These are phyloP conservation scores for Monilinia aucupariae DNA, from an alignment of 2,329 filamentous ascomycete genomes.

Conservation along the genomic window DNA sequence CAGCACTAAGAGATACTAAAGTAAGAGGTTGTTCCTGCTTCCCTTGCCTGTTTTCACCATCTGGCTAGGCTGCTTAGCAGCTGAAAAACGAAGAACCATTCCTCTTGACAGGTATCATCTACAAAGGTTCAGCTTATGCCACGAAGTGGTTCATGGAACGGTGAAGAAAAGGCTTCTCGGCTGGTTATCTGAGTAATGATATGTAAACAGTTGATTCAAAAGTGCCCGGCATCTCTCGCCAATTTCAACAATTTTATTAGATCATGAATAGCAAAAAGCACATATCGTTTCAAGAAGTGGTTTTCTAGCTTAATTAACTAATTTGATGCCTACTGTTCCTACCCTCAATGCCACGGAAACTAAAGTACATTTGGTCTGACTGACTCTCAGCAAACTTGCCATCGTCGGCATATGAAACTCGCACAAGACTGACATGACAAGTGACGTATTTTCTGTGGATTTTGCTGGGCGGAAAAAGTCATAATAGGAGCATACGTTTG, in stretches of 20 bases:
- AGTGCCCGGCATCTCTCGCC: not conserved
- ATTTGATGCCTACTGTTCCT: not conserved
- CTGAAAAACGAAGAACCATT: not conserved
- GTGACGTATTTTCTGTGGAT: not conserved
- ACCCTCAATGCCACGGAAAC: constrained; percentile 3
- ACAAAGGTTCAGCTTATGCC: too few relatives aligned
- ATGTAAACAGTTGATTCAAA: not conserved
- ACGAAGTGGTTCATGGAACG: not conserved
- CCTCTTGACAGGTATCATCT: not conserved
- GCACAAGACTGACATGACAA: constrained; percentile 6
- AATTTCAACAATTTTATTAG: not conserved
- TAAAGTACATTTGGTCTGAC: constrained; percentile 5
- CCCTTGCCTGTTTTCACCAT: not conserved
- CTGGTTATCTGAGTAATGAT: not conserved
- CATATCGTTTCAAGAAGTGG: not conserved
- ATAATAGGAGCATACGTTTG: not conserved
- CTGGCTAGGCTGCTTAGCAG: not conserved
- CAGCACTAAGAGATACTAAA: not conserved
- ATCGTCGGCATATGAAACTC: constrained; percentile 4
- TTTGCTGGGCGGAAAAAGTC: not conserved
- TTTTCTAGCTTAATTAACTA: constrained; percentile 7
- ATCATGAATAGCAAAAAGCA: not conserved
- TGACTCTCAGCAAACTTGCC: constrained; percentile 8
- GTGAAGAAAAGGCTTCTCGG: not conserved
- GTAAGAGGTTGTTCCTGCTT: not conserved